Evolutionary conservation across 2,329 filamentous ascomycete species (phyloP), one percentile per base, ranked within the genome.

Genomic region (Fusarium xylarioides): DNA sequence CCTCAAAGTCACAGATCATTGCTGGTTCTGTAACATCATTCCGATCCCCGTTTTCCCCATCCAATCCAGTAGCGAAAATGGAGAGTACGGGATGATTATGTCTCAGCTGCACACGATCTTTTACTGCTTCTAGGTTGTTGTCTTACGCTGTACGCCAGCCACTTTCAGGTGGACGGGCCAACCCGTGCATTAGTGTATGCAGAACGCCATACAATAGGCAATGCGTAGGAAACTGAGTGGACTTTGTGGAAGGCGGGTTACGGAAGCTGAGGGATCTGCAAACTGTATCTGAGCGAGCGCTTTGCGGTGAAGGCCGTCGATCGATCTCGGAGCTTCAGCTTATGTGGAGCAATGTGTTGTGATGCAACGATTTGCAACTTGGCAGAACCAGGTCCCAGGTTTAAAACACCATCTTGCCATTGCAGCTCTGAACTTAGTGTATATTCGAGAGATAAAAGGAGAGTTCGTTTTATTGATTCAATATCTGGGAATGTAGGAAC

Each of bases 31-130:
- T 44, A 26, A 18, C 16, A 37, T 32, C 58, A 62, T 62, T 56
- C 32, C 49, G 21, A 21, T 12, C 16, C 28, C 10, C 5, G 10
- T 6, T 37, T 23, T 14, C 11, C 11, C 14, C 18, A 14, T 44
- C 50, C 38, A 62, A 62, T 44, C 40, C 21, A 9, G 43, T 3
- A 10, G 8, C 5, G 11, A 44, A 7, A 23, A 8, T 10, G 7
- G 21, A 21, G 9, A 19, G 35, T 18, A 32, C 5, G 32, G 21
- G 42, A 18, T 16, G 8, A 16, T 10, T 26, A n/a, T 35, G 42
- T 63, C 53, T 47, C 52, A 63, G 19, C 53, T 40, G 42, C 52
- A 56, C 40, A 38, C 50, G 59, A 62, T 57, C 50, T 23, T 19
- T 46, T 62, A 32, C 59, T 26, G 34, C 19, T 62, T 57, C 10